A percentile compares a stretch with the other conserved stretches of the same genome.
phyloP scores from a whole-genome alignment of 257 asterid genomes.

The Scutellaria baicalensis region DNA sequence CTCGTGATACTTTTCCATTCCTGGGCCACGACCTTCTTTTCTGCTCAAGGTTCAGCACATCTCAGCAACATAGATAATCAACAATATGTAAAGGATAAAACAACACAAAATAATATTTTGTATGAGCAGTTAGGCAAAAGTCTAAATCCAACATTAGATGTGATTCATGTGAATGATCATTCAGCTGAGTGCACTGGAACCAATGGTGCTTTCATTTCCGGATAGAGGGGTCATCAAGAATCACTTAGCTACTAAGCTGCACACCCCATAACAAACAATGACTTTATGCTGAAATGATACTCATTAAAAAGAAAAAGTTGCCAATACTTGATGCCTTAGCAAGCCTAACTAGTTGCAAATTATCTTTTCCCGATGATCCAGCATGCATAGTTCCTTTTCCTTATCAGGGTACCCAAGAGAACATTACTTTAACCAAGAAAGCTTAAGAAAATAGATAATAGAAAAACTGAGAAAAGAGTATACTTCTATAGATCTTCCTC shows the following conservation, averaged over 20 bases:
- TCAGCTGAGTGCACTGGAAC: not conserved
- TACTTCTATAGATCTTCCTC: not conserved
- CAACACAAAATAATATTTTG: not conserved
- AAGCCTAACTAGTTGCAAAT: not conserved
- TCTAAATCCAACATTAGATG: not conserved
- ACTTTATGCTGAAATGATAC: not conserved
- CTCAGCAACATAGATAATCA: constrained; percentile 2
- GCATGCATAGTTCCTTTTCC: not conserved
- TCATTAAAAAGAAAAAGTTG: not conserved
- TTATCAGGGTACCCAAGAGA: not conserved
- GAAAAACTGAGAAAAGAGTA: not conserved
- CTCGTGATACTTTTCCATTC: constrained; percentile 45
- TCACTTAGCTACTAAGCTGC: not conserved
- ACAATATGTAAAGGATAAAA: not conserved
- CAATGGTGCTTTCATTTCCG: not conserved
- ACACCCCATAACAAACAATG: not conserved
- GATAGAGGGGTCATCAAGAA: not conserved
- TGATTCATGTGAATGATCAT: not conserved
- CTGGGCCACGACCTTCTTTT: constrained; percentile 62
- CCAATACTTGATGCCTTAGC: not conserved
- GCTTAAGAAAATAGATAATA: not conserved
- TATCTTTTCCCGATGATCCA: not conserved
- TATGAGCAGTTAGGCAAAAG: not conserved
- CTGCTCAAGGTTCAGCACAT: constrained; percentile 50
- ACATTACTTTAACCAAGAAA: not conserved